Base-by-base conservation (phyloP, 1,139 yeast genomes). In the Kluyveromyces sp. region DNA sequence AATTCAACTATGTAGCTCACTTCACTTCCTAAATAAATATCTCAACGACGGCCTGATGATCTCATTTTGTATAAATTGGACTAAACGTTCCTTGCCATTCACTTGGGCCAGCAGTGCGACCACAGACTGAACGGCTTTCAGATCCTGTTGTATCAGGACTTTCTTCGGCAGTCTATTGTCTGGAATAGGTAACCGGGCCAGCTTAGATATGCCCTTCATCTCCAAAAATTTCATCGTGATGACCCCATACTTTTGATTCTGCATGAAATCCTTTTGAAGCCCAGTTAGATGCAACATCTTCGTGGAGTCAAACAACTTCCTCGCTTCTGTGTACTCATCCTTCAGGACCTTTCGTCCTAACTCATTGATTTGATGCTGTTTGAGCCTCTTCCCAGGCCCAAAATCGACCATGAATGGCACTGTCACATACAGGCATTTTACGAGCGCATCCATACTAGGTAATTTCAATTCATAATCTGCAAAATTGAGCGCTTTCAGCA, bases 91-190 rank as follows among this genome's bases (percentile, higher is more conserved):
- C 7, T 46, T 41, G 3, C 54, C 55, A 37, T 56, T 46, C 2
- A 42, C 33, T 9, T 46, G 40, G 3, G 49, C 40, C 12, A 62
- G 16, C 25, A 53, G 46, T 3, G 65, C 65, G 9, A 62, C 48
- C 9, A 60, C 37, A 9, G 52, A 46, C 30, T 43, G 36, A 33
- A 56, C 46, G 11, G 50, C 36, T 18, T 40, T 45, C 33, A 44
- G 46, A 43, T 55, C 58, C 13, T 40, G 43, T 16, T 28, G 43
- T n/a, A 22, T 28, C 39, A 45, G 52, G 9, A 46, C 42, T 28
- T 51, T 46, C 7, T 40, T 26, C 2, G 52, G 50, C 4, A 54
- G 20, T 20, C 26, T 41, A 33, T 40, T 46, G 11, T 46, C 40
- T 12, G 57, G 54, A 11, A 46, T 39, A 7, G 52, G 36, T 3